Evolutionary conservation across 2,329 filamentous ascomycete genomes (phyloP), one percentile per base, ranked within the genome.

Genomic region (Blastomyces silverae): DNA sequence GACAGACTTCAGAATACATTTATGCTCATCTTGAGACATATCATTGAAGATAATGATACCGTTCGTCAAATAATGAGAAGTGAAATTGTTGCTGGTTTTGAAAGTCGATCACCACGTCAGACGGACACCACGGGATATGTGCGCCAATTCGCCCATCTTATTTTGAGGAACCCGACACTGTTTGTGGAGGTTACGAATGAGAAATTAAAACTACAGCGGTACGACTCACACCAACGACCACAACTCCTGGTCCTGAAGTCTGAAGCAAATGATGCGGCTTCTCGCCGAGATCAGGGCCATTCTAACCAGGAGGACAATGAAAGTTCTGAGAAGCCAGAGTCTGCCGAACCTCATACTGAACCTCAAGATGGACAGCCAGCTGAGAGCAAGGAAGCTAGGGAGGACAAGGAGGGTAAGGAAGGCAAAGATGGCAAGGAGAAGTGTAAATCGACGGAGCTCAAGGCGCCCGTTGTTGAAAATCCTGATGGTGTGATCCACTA

Each of bases 401-500:
- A 64, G n/a, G 37, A 64, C 20, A 60, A 65, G 60, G 63, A 64
- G 20, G 46, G 65, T 13, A 46, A 46, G 60, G 63, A 64, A 20
- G 46, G 64, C 13, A 60, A 64, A 61, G 67, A 69, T 17, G 39
- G 46, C 34, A 78, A 76, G 65, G 59, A 61, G 31, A 77, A 78
- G 66, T 66, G 66, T 2, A 96, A 93, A 75, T 76, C 81, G 3
- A 70, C 79, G 0, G 92, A 97, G 66, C 78, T 86, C 52, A 97
- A 95, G 77, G 82, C 90, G 10, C 93, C 94, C 0, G 83, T 92
- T 15, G 87, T 97, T 6, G 92, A 97, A 75, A 92, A 94, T 67
- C 91, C 93, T 0, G 94, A 97, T 75, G 94, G 94, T 3, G 91
- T 99, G 3, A 88, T 99, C 65, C 91, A 97, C 72, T 99, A 96